Conservation (phyloP, 2,329 filamentous ascomycete species). For the Zopfia rhizophila region DNA sequence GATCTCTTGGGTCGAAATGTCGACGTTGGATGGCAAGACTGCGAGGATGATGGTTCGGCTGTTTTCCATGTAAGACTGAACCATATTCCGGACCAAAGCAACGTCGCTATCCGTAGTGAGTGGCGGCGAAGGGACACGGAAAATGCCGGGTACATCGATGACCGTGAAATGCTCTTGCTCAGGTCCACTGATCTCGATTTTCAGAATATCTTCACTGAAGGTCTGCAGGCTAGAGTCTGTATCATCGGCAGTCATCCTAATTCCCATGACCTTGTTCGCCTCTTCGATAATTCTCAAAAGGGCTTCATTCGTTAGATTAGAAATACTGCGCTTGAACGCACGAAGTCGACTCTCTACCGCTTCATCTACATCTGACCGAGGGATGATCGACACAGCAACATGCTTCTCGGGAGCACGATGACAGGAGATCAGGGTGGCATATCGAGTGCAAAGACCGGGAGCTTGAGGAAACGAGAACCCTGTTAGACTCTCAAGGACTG, state of each 20-base stretch:
- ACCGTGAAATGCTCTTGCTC: conserved; percentile 54
- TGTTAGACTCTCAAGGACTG: conserved; percentile 45
- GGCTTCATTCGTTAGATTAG: conserved; percentile 24
- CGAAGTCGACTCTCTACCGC: too few species aligned
- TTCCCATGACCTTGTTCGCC: too few species aligned
- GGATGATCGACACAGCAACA: too few species aligned
- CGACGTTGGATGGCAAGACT: conserved; percentile 40
- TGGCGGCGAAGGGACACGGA: conserved; percentile 25
- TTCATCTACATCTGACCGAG: too few species aligned
- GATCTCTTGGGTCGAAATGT: conserved; percentile 60
- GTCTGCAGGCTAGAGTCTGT: conserved; percentile 7
- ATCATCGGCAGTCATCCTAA: conserved; percentile 11
- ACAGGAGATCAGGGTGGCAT: too few species aligned
- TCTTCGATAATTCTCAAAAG: conserved; percentile 4
- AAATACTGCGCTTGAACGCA: conserved; percentile 33
- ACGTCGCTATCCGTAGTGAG: conserved; percentile 26
- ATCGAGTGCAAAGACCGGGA: too few species aligned
- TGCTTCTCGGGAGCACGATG: too few species aligned
- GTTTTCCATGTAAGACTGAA: conserved; percentile 29
- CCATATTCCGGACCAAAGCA: conserved; percentile 25
- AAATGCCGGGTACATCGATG: conserved; percentile 58
- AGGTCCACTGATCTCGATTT: too few species aligned
- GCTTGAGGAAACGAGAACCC: conserved; percentile 52
- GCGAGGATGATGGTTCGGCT: conserved; percentile 32
- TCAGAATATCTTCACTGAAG: too few species aligned